Evolutionary conservation across 441 rosid species (phyloP).

Genomic region (Gossypium davidsonii): DNA sequence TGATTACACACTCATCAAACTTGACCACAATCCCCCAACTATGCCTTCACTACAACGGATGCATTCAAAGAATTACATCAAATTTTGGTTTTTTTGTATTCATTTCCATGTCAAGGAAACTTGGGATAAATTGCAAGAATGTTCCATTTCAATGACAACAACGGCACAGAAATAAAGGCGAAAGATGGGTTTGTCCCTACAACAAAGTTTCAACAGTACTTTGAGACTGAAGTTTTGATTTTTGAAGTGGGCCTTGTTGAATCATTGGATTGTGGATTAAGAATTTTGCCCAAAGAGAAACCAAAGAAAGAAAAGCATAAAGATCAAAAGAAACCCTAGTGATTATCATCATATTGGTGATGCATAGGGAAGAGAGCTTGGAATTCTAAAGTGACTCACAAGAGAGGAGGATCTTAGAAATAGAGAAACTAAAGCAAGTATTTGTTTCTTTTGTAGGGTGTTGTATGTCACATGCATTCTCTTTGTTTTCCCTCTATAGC

Average conservation of each 20-base stretch:
- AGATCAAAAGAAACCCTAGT: slow-evolving; percentile 54
- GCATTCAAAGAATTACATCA: no score
- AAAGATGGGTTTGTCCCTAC: no score
- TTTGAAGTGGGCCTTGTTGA: slow-evolving; percentile 30
- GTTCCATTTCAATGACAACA: slow-evolving; percentile 9
- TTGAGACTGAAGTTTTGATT: not conserved
- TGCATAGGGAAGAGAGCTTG: slow-evolving; percentile 63
- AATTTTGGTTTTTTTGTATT: no score
- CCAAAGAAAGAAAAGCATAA: slow-evolving; percentile 41
- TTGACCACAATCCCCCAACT: no score
- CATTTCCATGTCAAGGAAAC: no score
- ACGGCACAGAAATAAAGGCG: slow-evolving; percentile 21
- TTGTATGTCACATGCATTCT: slow-evolving; percentile 22
- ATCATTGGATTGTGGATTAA: slow-evolving; percentile 36
- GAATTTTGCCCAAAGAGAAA: slow-evolving; percentile 26
- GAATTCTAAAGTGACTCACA: slow-evolving; percentile 39
- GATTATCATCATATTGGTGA: slow-evolving; percentile 25
- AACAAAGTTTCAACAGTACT: no score
- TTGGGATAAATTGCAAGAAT: no score
- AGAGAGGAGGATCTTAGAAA: not conserved
- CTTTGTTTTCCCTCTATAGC: slow-evolving; percentile 35
- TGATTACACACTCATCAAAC: no score
- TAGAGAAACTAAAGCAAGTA: slow-evolving; percentile 45
- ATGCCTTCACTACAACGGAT: no score
- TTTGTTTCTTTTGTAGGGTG: slow-evolving; percentile 46